Evolutionary conservation across 148 eudicot species (phyloP).

Genomic region (Rhododendron vialii): DNA sequence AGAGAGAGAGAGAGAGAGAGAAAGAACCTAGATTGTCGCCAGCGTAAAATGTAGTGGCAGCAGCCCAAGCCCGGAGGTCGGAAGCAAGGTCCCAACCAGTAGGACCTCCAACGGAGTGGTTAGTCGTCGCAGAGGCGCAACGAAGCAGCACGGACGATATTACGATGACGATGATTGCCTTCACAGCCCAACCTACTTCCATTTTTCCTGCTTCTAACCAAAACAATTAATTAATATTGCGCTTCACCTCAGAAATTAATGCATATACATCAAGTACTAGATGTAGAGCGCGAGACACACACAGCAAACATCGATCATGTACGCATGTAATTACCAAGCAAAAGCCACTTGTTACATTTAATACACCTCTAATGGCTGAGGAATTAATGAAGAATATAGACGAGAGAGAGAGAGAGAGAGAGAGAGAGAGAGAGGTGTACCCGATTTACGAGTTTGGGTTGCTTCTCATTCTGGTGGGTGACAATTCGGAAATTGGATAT

Average conservation of each 20-base stretch:
- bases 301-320: background rate
- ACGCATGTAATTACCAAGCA: background rate
- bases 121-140: background rate
- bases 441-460: background rate
- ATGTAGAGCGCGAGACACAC: background rate
- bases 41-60: conserved; percentile 4
- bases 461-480: background rate
- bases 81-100: conserved; percentile 9
- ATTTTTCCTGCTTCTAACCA: background rate
- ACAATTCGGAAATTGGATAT: background rate
- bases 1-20: background rate
- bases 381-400: background rate
- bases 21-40: conserved; percentile 9
- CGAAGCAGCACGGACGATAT: background rate
- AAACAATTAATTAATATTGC: background rate
- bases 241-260: background rate
- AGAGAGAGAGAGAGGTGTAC: background rate
- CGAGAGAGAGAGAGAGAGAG: background rate
- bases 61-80: conserved; percentile 8
- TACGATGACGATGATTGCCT: background rate
- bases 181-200: background rate
- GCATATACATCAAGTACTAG: background rate
- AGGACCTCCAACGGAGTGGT: conserved; percentile 11
- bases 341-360: background rate
- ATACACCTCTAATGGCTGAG: background rate